These are phyloP conservation scores for Lippia alba DNA, from an alignment of 305 asterid genomes.

Conservation along the genomic window DNA sequence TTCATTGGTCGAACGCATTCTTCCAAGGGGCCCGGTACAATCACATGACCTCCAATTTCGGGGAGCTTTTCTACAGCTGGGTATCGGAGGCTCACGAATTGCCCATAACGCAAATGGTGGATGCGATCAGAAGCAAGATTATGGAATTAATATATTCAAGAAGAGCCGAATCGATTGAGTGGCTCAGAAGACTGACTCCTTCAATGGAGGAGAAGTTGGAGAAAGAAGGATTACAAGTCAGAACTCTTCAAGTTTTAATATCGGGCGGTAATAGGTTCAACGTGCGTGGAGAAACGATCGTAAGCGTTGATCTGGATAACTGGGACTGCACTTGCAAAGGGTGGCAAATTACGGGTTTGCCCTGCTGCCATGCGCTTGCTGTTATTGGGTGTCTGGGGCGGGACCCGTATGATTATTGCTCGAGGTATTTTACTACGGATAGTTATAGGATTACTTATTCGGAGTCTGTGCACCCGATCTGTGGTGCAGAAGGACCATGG, in stretches of 20 bases:
- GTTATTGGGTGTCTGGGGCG: constrained; percentile 61
- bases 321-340: constrained; percentile 74
- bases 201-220: constrained; percentile 76
- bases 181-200: constrained; percentile 83
- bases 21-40: constrained; percentile 88
- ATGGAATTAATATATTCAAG: constrained; percentile 70
- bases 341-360: constrained; percentile 85
- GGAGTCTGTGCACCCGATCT: constrained; percentile 67
- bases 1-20: constrained; percentile 87
- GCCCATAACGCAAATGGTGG: constrained; percentile 97
- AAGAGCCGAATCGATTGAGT: constrained; percentile 59
- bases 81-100: constrained; percentile 86
- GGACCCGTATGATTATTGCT: constrained; percentile 72
- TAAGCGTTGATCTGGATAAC: constrained; percentile 69
- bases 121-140: constrained; percentile 72
- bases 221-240: constrained; percentile 62
- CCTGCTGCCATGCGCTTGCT: constrained; percentile 86
- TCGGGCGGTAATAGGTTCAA: constrained; percentile 60
- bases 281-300: constrained; percentile 79
- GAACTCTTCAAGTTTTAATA: constrained; percentile 50
- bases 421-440: constrained; percentile 69
- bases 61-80: constrained; percentile 88
- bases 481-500: constrained; percentile 50
- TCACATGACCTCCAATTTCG: constrained; percentile 78
- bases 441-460: constrained; percentile 78